Evolutionary conservation across 768 basidiomycete genomes (phyloP), one percentile per base, ranked within the genome.

Genomic region (Chlorophyllum brunneum): DNA sequence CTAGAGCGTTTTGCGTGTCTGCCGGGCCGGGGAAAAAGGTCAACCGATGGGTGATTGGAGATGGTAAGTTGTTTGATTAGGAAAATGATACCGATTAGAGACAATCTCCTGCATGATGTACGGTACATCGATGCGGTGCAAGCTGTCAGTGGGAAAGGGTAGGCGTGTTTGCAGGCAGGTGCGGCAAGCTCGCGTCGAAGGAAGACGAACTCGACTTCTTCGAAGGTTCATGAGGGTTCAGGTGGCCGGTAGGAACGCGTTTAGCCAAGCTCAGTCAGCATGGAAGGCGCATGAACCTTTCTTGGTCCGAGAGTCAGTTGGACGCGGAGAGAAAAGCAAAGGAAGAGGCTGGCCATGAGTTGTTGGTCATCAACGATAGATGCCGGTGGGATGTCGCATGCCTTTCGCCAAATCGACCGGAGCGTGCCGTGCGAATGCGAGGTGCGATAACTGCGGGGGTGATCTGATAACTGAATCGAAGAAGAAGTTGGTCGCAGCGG

Each of bases 321-420:
- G 45, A 23, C 45, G 31, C 43, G 10, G 20, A 23, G 30, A 30
- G 29, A 20, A 45, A 47, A 9, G 20, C 34, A 34, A 36, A 27
- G 16, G 36, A 27, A 26, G n/a, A 8, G 47, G 4, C 15, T n/a
- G 46, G 29, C 4, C n/a, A 3, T 24, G 46, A n/a, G n/a, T n/a
- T n/a, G n/a, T n/a, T n/a, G n/a, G n/a, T n/a, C n/a, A 37, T 31
- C 43, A 30, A 30, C 36, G 46, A 48, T 48, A 13, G 47, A 48
- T 38, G 34, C 36, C 47, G 36, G 37, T 22, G 46, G 3, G 31
- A 33, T 34, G 8, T 47, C 46, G 46, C 23, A 37, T 11, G 31
- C 22, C 9, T n/a, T 22, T 46, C 45, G 45, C 45, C 9, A 22
- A 33, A 31, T 34, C 33, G 45, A 46, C 29, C 30, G 45, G 45